Evolutionary conservation across 1,139 yeast genomes (phyloP), one percentile per base, ranked within the genome.

Genomic region (Pichia sp.): DNA sequence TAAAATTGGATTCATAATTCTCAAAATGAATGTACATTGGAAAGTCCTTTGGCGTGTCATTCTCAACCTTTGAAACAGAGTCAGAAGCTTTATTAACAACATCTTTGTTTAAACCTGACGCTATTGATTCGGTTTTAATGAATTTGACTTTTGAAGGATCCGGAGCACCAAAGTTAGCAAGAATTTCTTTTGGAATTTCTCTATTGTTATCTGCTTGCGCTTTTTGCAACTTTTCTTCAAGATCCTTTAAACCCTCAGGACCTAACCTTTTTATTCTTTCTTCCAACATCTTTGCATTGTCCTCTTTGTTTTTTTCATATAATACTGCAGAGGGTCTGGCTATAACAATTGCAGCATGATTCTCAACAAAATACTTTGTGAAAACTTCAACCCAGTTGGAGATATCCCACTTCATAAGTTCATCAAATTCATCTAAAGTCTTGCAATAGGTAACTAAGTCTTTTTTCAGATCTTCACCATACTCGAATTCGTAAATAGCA

Each of bases 21-120:
- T 93, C 97, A 63, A 87, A 79, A 66, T 91, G 95, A 54, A 91
- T 70, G 60, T 83, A 85, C 44, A 91, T 69, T 7, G 95, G 92
- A 61, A 85, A 78, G 42, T 77, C 73, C 0, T 63, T 60, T 8
- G 85, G 84, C 1, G 76, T 66, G 59, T 78, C 81, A 1, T 63
- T 61, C 53, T 69, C 65, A 44, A 81, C 65, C 5, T 61, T 63
- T 50, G 70, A 65, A 27, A 67, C 62, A 10, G 71, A 66, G 24
- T 70, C 63, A 4, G 60, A 49, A 4, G 57, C 14, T 16, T 50
- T 33, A 48, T 62, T 64, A 30, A 10, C 24, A n/a, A 61, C 34
- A 46, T 64, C 70, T 29, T 58, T 57, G 47, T 74, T 74, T 17
- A 64, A 55, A 1, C 84, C 84, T 2, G 77, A 81, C 6, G 75